Base-by-base conservation (phyloP, 1,139 yeast species). In the Pichia sp. region DNA sequence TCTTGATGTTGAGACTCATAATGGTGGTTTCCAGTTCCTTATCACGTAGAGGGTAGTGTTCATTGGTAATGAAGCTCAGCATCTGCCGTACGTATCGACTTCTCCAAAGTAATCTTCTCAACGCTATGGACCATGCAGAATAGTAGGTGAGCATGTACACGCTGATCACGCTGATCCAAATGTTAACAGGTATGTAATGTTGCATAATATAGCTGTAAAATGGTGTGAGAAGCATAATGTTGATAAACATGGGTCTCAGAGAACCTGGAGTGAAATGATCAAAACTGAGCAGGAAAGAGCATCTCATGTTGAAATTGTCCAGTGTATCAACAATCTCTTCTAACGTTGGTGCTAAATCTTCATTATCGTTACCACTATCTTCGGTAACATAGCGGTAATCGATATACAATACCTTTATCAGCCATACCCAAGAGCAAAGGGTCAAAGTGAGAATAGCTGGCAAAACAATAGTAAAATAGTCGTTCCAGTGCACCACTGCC, bases 311-410 rank as follows among this genome's bases (percentile, higher is more conserved):
- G 33, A 74, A 61, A 46, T 75, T 75, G 38, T 69, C 69, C 38
- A 74, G 51, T 0, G 74, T 66, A 43, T 67, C 67, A 32, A 75
- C 46, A 2, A 74, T 72, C 46, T 74, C 81, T 39, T 74, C 80
- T 30, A 74, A 55, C 1, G 81, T 74, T 6, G 81, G 80, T 2
- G 55, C 42, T 4, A 13, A 6, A 13, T 22, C 16, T 4, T 4
- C 25, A 7, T 11, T 14, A n/a, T n/a, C n/a, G n/a, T n/a, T n/a
- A n/a, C n/a, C n/a, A n/a, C n/a, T n/a, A n/a, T n/a, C n/a, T n/a
- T n/a, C n/a, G 8, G 16, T 14, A 25, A 14, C 3, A 14, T 23
- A 15, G 11, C 10, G 22, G 6, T 40, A 24, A 29, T 71, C 75
- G 41, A 62, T 60, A 6, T 64, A 51, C 5, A 66, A 61, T 8